These are phyloP conservation scores for Phalaenopsis hybrid DNA, from an alignment of 116 monocot genomes.

Conservation along the genomic window DNA sequence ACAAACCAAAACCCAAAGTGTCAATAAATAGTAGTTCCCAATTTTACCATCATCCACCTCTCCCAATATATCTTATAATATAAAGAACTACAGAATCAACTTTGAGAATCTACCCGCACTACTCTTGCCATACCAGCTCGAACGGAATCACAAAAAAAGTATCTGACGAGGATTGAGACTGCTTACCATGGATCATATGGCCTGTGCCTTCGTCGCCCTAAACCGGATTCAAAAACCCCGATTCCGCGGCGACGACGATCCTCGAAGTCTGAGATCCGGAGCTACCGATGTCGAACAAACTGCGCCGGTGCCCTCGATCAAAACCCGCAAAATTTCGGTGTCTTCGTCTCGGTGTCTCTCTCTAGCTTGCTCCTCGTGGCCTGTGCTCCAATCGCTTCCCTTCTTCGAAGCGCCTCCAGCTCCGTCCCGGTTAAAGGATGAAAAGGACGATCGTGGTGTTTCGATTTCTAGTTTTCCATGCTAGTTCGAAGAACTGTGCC, in stretches of 20 bases:
- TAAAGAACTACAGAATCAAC: not conserved
- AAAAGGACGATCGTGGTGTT: slow-evolving; percentile 8
- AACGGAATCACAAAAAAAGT: slow-evolving; percentile 1
- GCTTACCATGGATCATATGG: slow-evolving; percentile 10
- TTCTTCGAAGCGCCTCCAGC: slow-evolving; percentile 11
- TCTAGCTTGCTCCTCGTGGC: slow-evolving; percentile 4
- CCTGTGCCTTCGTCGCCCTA: too few species aligned
- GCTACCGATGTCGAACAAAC: not conserved
- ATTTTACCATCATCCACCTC: not conserved
- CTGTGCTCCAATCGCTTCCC: not conserved
- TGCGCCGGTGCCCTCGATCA: not conserved
- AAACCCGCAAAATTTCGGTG: not conserved
- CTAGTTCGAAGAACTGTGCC: slow-evolving; percentile 3
- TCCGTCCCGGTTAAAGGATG: not conserved
- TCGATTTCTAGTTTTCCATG: slow-evolving; percentile 3
- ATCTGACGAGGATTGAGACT: not conserved
- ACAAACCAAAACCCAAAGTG: not conserved
- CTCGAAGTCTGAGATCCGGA: not conserved
- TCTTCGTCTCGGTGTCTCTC: not conserved
- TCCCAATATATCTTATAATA: not conserved
- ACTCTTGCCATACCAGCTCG: not conserved
- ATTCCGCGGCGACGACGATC: slow-evolving; percentile 4
- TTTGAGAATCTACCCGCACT: not conserved
- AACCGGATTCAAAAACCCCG: too few species aligned
- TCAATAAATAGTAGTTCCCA: slow-evolving; percentile 7